A percentile compares a stretch with the other conserved stretches of the same genome.
These are phyloP conservation scores for Cryptosporidium sp. DNA, from an alignment of 169 alveolate species.

Conservation along the genomic window DNA sequence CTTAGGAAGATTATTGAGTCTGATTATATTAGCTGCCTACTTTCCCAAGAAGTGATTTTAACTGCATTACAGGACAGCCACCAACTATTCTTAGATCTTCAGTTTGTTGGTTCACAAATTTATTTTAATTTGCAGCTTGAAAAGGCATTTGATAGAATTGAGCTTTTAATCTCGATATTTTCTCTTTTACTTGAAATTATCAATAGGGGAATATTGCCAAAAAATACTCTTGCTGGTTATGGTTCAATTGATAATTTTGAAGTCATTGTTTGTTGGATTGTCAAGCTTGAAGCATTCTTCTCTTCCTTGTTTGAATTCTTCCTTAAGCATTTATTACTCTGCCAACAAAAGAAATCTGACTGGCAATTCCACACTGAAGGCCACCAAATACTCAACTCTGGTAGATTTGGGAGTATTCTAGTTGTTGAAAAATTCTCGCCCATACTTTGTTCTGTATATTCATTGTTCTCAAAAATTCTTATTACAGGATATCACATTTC, in stretches of 20 bases:
- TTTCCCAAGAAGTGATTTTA: slow-evolving; percentile 26
- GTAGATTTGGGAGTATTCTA: slow-evolving; percentile 7
- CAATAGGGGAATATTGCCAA: slow-evolving; percentile 48
- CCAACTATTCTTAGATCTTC: slow-evolving; percentile 22
- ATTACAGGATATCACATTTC: not conserved
- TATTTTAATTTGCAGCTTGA: slow-evolving; percentile 23
- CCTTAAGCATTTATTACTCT: slow-evolving; percentile 39
- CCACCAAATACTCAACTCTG: not conserved
- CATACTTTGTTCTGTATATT: slow-evolving; percentile 14
- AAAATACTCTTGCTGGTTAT: slow-evolving; percentile 63
- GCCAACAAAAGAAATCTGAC: slow-evolving; percentile 32
- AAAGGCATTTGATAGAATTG: slow-evolving; percentile 8
- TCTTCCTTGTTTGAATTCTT: slow-evolving; percentile 38
- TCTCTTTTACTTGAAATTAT: slow-evolving; percentile 42
- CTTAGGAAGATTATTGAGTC: slow-evolving; percentile 59
- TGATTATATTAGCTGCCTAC: slow-evolving; percentile 31
- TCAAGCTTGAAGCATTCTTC: slow-evolving; percentile 36
- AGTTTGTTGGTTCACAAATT: slow-evolving; percentile 3
- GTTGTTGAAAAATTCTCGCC: slow-evolving; percentile 39
- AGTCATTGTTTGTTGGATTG: slow-evolving; percentile 38
- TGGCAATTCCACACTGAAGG: not conserved
- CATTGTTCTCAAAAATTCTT: slow-evolving; percentile 19
- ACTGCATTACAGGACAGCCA: slow-evolving; percentile 11
- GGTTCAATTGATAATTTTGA: slow-evolving; percentile 66
- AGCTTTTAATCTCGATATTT: slow-evolving; percentile 43